These are phyloP conservation scores for Arthrocladium fulminans DNA, from an alignment of 2,329 filamentous ascomycete species.

Conservation along the genomic window DNA sequence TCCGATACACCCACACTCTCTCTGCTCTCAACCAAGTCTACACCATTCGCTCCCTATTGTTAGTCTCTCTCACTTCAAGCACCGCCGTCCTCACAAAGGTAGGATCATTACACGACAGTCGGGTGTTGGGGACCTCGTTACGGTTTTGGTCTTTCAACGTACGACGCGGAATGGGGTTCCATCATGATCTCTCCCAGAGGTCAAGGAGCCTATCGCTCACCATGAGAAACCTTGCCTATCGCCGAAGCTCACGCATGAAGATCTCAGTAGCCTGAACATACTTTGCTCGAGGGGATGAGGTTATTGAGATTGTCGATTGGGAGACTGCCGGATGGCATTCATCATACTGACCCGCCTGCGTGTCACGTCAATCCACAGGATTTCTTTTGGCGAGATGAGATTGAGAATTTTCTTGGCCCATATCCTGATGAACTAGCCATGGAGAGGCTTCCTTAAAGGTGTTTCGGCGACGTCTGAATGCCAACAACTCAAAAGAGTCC, in stretches of 20 bases:
- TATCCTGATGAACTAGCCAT: slow-evolving; percentile 30
- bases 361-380: slow-evolving; percentile 35
- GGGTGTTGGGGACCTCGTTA: neutral
- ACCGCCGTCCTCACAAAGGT: neutral
- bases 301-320: slow-evolving; percentile 23
- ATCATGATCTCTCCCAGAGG: neutral
- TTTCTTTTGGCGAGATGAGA: slow-evolving; percentile 31
- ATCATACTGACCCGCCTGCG: slow-evolving; percentile 24
- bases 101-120: neutral
- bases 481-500: neutral
- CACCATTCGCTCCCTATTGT: too few relatives aligned
- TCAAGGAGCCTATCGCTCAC: neutral
- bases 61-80: too few relatives aligned
- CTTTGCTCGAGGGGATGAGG: slow-evolving; percentile 14
- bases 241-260: neutral
- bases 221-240: neutral
- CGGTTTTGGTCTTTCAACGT: neutral
- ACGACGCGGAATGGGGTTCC: neutral
- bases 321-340: slow-evolving; percentile 22
- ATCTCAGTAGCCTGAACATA: neutral
- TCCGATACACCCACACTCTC: too few relatives aligned
- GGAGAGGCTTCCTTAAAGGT: slow-evolving; percentile 31
- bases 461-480: slow-evolving; percentile 29
- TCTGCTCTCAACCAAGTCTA: too few relatives aligned
- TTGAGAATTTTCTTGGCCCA: slow-evolving; percentile 34